Percentiles rank a stretch among this genome's conserved stretches.
Evolutionary conservation across 768 basidiomycete genomes (phyloP).

Genomic region (Mycena rosella): DNA sequence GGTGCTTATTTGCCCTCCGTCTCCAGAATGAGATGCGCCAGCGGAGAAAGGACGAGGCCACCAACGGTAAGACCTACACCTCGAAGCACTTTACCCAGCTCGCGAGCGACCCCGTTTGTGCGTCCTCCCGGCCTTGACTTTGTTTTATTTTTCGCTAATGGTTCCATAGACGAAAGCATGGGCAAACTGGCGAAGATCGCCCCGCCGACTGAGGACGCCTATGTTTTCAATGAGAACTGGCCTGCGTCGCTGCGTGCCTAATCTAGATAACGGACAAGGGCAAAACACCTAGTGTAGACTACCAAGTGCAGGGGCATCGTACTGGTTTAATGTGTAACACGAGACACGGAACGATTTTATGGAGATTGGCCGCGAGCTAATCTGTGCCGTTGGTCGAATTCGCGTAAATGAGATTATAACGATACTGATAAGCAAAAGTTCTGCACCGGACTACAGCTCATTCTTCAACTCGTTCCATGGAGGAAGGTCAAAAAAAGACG

Average conservation of each 20-base stretch:
- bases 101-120: conserved; percentile 80
- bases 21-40: conserved; percentile 92
- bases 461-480: conserved; percentile 19
- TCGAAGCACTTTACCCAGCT: conserved; percentile 83
- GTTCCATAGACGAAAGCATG: conserved; percentile 70
- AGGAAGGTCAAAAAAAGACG: conserved; percentile 9
- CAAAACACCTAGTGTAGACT: too few relatives aligned
- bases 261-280: neutral
- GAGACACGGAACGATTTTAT: too few relatives aligned
- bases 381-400: too few relatives aligned
- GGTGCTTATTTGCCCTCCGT: neutral
- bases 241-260: conserved; percentile 41
- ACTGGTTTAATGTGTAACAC: too few relatives aligned
- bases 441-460: conserved; percentile 12
- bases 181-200: conserved; percentile 70
- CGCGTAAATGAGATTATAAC: too few relatives aligned
- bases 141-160: conserved; percentile 1
- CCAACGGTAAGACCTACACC: conserved; percentile 79
- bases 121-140: conserved; percentile 43
- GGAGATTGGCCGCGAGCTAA: too few relatives aligned
- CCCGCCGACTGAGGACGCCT: conserved; percentile 83
- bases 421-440: too few relatives aligned
- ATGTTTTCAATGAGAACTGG: conserved; percentile 77
- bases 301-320: too few relatives aligned
- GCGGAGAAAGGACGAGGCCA: conserved; percentile 83